Evolutionary conservation across 495 filamentous ascomycete species (phyloP), one percentile per base, ranked within the genome.

Genomic region (Chlorociboria aeruginascens): DNA sequence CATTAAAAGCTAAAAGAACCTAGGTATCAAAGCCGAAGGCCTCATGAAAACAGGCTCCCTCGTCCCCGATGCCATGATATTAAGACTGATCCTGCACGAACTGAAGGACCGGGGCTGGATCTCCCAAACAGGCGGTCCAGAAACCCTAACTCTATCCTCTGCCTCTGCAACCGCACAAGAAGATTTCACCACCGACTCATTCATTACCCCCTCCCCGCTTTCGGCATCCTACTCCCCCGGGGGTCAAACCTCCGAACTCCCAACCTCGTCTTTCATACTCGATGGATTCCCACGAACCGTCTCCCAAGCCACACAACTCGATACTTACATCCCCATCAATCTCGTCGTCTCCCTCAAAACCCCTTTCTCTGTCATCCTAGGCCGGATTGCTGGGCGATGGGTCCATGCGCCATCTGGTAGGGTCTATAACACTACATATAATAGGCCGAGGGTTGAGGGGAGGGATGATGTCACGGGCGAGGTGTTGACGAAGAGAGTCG

Each of bases 251-350:
- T 80, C 79, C 39, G 73, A 92, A 39, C 74, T 79, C 49, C 80
- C 92, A 0, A 67, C 76, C 10, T 85, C 89, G 16, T 94, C 86
- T 12, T 98, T 97, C 63, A 79, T 98, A 51, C 82, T 98, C 40
- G 92, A 98, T 61, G 92, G 92, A 16, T 98, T 97, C 65, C 92
- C 92, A 4, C 84, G 92, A 50, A 98, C 88, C 13, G 80, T 83
- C 2, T 48, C 68, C 1, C 92, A 98, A 66, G 92, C 92, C 10
- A 55, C 67, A 38, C 79, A 77, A 35, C 67, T 98, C 20, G 89
- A 92, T 58, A 66, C 67, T 7, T 70, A 94, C 10, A 77, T 98
- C 32, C 85, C 88, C 3, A 87, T 98, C 54, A 98, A 98, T 66
- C 76, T 95, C 50, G 92, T 86, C 52, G 81, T 95, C 43, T 76